phyloP scores from a whole-genome alignment of 2,329 filamentous ascomycete genomes.

The Colletotrichum musae region DNA sequence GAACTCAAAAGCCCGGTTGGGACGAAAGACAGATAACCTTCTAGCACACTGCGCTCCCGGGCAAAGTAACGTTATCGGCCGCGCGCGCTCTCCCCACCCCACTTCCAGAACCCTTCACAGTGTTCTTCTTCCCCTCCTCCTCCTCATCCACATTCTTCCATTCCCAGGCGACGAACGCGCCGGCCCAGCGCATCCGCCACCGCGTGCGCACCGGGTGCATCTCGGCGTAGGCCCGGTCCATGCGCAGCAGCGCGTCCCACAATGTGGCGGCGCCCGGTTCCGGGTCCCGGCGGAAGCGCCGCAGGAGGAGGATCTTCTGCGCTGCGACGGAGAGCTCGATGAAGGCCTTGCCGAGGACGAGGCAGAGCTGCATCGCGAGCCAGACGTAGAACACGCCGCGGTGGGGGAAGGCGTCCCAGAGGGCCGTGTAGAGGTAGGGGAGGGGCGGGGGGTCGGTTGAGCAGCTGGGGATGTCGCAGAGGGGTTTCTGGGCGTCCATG shows the following conservation, averaged over 20 bases:
- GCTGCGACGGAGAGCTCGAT: background rate
- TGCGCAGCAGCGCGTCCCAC: background rate
- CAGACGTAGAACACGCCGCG: background rate
- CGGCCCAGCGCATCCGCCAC: background rate
- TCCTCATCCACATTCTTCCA: too few relatives aligned
- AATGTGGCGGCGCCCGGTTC: background rate
- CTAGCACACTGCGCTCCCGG: too few relatives aligned
- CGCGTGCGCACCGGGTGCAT: background rate
- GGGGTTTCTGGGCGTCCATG: background rate
- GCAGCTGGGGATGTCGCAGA: background rate
- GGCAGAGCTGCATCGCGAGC: background rate
- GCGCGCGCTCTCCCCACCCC: too few relatives aligned
- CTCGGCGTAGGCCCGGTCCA: background rate
- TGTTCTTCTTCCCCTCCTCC: too few relatives aligned
- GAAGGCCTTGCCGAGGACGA: background rate
- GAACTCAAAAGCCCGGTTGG: too few relatives aligned
- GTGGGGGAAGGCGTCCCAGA: constrained; percentile 3
- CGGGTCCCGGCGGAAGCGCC: background rate
- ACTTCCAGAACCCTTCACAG: too few relatives aligned
- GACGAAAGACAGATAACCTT: too few relatives aligned
- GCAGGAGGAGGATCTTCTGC: background rate
- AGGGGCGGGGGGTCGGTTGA: constrained; percentile 3
- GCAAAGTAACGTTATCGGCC: too few relatives aligned
- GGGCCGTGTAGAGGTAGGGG: background rate
- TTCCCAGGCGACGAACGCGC: background rate